phyloP scores from a whole-genome alignment of 768 basidiomycete species.

The Kwoniella heveanensis region DNA sequence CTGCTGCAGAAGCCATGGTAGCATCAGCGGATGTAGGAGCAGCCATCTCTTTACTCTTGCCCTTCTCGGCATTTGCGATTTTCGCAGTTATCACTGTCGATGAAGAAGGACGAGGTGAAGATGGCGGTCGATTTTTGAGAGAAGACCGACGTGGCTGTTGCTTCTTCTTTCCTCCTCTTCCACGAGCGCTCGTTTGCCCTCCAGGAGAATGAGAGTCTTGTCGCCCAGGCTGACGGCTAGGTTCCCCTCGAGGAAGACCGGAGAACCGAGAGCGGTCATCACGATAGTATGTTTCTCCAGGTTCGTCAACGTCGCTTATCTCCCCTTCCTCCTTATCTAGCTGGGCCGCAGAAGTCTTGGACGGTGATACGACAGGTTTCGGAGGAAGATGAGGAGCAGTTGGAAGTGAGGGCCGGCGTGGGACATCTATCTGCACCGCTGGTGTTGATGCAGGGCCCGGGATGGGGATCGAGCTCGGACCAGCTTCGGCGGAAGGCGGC shows the following conservation, averaged over 20 bases:
- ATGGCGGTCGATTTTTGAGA: background rate
- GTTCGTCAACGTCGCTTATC: constrained; percentile 41
- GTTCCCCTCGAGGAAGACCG: background rate
- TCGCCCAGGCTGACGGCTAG: background rate
- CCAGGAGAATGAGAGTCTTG: background rate
- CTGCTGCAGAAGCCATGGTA: constrained; percentile 9
- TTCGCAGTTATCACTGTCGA: background rate
- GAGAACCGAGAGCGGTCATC: background rate
- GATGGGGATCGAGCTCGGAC: constrained; percentile 4
- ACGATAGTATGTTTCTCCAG: background rate
- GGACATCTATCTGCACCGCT: background rate
- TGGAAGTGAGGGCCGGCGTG: background rate
- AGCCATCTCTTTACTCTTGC: constrained; percentile 3
- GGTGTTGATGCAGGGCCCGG: background rate
- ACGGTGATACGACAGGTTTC: background rate
- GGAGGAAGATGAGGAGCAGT: background rate
- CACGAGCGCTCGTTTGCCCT: background rate
- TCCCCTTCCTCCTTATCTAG: constrained; percentile 48
- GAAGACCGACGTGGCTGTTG: background rate
- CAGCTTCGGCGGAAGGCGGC: background rate
- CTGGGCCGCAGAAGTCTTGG: constrained; percentile 4
- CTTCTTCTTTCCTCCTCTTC: background rate
- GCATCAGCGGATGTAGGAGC: constrained; percentile 4
- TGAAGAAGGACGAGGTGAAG: background rate
- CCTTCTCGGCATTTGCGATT: constrained; percentile 1